Conservation (phyloP, 768 basidiomycete genomes). For the Phylloporus sp. region DNA sequence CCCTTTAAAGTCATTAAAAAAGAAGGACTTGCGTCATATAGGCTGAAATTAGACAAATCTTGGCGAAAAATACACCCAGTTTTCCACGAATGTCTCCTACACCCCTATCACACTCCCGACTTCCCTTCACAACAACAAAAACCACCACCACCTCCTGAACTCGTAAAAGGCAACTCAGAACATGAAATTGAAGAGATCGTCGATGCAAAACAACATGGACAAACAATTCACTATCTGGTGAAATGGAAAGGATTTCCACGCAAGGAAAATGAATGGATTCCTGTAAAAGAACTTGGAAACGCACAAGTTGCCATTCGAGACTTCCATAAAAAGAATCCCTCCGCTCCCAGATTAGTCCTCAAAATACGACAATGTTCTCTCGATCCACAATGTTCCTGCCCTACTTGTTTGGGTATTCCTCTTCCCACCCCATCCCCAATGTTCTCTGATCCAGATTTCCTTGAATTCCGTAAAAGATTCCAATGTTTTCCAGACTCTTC, state of each 20-base stretch:
- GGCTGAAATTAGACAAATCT: not conserved
- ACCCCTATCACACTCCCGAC: too few species aligned
- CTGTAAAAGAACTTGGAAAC: not conserved
- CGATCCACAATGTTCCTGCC: too few species aligned
- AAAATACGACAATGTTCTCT: too few species aligned
- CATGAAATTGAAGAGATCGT: not conserved
- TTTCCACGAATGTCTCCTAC: not conserved
- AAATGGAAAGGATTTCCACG: not conserved
- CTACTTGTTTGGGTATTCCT: too few species aligned
- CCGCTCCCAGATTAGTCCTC: not conserved
- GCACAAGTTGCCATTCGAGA: not conserved
- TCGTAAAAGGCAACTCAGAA: not conserved
- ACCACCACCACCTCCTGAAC: too few species aligned
- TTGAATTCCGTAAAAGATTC: too few species aligned
- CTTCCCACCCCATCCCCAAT: too few species aligned
- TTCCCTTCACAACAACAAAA: not conserved
- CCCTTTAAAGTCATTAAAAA: too few species aligned
- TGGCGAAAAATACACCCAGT: not conserved
- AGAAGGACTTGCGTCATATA: too few species aligned
- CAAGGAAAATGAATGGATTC: not conserved
- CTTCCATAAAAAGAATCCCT: not conserved
- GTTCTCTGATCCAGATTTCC: too few species aligned
- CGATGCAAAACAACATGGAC: not conserved
- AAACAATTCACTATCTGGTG: not conserved
- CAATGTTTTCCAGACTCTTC: too few species aligned